These are phyloP conservation scores for Cytospora paraplurivora DNA, from an alignment of 2,329 filamentous ascomycete genomes.

Conservation along the genomic window DNA sequence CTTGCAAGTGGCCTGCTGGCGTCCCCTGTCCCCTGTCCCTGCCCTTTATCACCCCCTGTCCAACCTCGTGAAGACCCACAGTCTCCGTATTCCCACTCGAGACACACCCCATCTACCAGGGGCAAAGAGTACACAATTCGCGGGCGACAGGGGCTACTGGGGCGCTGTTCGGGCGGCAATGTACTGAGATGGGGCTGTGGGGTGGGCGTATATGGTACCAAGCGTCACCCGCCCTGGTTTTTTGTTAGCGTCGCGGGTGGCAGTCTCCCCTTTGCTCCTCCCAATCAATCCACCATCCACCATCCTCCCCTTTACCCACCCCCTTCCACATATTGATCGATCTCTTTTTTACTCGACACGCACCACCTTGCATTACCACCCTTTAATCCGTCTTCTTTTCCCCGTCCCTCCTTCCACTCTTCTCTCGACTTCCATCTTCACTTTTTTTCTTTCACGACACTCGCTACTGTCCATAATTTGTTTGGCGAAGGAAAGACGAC, in stretches of 20 bases:
- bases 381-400: constrained; percentile 19
- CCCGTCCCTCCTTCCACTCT: constrained; percentile 17
- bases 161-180: neutral
- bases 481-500: constrained; percentile 25
- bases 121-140: neutral
- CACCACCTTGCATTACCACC: constrained; percentile 14
- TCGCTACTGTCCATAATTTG: constrained; percentile 28
- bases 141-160: neutral
- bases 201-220: constrained; percentile 14
- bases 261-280: constrained; percentile 21
- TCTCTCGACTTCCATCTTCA: constrained; percentile 20
- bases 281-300: constrained; percentile 21
- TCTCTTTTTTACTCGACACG: constrained; percentile 13
- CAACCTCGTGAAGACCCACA: constrained; percentile 12
- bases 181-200: constrained; percentile 4
- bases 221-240: constrained; percentile 16
- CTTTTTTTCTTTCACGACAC: constrained; percentile 28
- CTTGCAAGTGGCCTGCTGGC: neutral
- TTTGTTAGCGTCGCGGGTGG: constrained; percentile 25
- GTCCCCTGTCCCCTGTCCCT: constrained; percentile 9
- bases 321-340: constrained; percentile 14
- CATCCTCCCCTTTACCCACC: constrained; percentile 18
- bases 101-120: constrained; percentile 17
- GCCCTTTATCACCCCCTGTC: neutral
- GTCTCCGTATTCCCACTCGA: constrained; percentile 5